Base-by-base conservation (phyloP, 371 early-diverging fungal species). In the Blyttiomyces sp. region DNA sequence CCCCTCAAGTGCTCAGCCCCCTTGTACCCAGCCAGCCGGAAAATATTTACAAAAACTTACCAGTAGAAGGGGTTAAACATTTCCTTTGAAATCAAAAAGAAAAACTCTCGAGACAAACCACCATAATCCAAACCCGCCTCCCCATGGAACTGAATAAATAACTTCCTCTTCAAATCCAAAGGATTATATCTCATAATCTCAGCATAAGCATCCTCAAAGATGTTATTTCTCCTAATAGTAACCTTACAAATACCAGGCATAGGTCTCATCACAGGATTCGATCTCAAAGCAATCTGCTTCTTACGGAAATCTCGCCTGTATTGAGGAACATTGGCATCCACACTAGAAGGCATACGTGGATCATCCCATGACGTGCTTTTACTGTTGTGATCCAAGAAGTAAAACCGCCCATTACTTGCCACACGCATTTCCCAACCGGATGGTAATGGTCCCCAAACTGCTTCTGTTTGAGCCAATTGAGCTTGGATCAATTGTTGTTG, bases 121-220 rank as follows among this genome's bases (percentile, higher is more conserved):
- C 99, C 99, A 70, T 92, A 95, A 79, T 99, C 99, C 48, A 99
- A 73, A 48, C 99, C 99, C 73, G 96, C 96, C 72, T 99, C 99
- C 44, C 94, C 95, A 50, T 93, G 91, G 75, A 99, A 98, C 73
- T 95, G 95, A 70, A 99, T 94, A 89, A 94, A 91, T 42, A 98
- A 73, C 46, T 92, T 88, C 77, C 95, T 96, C 74, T 93, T 92
- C 55, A 96, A 76, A 71, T 95, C 95, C 7, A 81, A 76, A 3
- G 91, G 86, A 1, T 87, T 84, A 64, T 88, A 88, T 21, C 92
- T 85, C 92, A 92, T 94, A 36, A 96, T 84, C 64, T 92, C 93
- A 24, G 90, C 84, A 79, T 88, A 97, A 23, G 96, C 85, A 72
- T 97, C 95, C 71, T 95, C 95, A 72, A 97, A 95, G 48, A 97